These are phyloP conservation scores for Drechslerella dactyloides DNA, from an alignment of 2,329 filamentous ascomycete genomes.

Conservation along the genomic window DNA sequence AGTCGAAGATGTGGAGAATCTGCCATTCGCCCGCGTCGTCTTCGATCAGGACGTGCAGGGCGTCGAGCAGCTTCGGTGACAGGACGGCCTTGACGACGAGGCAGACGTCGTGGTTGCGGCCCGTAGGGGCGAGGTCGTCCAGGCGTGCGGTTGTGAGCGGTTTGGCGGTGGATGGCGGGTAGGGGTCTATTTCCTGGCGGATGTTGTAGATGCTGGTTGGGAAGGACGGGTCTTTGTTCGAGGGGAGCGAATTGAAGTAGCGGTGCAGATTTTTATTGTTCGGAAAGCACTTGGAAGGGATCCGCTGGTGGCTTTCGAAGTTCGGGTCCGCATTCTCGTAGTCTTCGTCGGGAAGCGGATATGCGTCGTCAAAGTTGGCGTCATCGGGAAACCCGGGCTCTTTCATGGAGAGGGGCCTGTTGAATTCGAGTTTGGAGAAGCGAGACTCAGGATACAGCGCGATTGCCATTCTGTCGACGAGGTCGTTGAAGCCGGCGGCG, in stretches of 20 bases:
- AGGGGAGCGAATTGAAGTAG: slow-evolving; percentile 20
- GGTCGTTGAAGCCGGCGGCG: neutral
- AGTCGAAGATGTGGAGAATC: slow-evolving; percentile 35
- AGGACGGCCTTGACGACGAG: slow-evolving; percentile 34
- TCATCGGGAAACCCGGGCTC: neutral
- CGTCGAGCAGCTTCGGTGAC: slow-evolving; percentile 29
- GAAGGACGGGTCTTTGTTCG: slow-evolving; percentile 6
- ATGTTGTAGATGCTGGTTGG: slow-evolving; percentile 13
- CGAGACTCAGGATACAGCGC: slow-evolving; percentile 12
- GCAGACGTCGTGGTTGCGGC: slow-evolving; percentile 11
- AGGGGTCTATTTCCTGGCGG: slow-evolving; percentile 11
- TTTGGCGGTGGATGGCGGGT: slow-evolving; percentile 22
- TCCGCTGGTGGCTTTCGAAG: too few relatives aligned
- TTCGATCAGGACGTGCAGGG: slow-evolving; percentile 35
- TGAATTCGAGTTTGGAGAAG: slow-evolving; percentile 24
- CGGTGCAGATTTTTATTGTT: slow-evolving; percentile 27
- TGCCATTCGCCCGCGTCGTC: slow-evolving; percentile 32
- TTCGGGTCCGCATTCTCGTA: neutral
- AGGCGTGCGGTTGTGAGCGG: neutral
- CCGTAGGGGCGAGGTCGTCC: slow-evolving; percentile 2
- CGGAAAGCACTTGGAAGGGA: too few relatives aligned
- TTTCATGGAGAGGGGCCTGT: neutral
- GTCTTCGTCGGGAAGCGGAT: slow-evolving; percentile 1
- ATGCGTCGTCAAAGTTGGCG: neutral
- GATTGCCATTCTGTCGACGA: slow-evolving; percentile 19